Evolutionary conservation across 345 rosid species (phyloP), one percentile per base, ranked within the genome.

Genomic region (Abelmoschus esculentus): DNA sequence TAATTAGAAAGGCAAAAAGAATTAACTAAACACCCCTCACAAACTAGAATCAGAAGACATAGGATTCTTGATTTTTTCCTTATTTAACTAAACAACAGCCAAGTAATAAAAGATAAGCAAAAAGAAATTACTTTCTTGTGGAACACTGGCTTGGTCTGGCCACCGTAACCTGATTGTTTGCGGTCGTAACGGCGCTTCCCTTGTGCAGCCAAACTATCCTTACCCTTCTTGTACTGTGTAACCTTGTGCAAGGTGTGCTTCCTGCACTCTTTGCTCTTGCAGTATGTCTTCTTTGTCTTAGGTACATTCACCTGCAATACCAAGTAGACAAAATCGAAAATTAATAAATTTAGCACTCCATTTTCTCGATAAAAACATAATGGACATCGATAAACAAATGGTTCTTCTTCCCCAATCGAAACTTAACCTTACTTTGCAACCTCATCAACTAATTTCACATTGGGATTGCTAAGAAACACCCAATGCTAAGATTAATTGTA

Each of bases 191-290:
- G 97, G 6, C 97, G 83, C 73, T 90, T 90, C 26, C 97, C 97
- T 42, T 90, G 97, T 5, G 83, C 97, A 72, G 95, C 90, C 28
- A 90, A 89, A 74, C 97, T 88, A 56, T 90, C 97, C 76, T 90
- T 90, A 0, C 97, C 97, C 85, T 90, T 90, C 83, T 87, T 90
- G 80, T 90, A 90, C 57, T 90, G 97, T 0, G 97, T 90, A 0
- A 90, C 97, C 87, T 90, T 90, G 75, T 90, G 97, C 80, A 90
- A 76, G 63, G 97, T 88, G 84, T 90, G 97, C 87, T 88, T 88
- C 70, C 74, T 55, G 60, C 60, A 55, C 60, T 85, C 90, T 89
- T 90, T 90, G 87, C 75, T 90, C 80, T 84, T 89, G 65, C 95
- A 89, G 77, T 86, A 86, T 0, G 95, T 89, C 74, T 91, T 91